phyloP scores from a whole-genome alignment of 2,329 filamentous ascomycete species.

The Scopulariopsis brevicaulis region DNA sequence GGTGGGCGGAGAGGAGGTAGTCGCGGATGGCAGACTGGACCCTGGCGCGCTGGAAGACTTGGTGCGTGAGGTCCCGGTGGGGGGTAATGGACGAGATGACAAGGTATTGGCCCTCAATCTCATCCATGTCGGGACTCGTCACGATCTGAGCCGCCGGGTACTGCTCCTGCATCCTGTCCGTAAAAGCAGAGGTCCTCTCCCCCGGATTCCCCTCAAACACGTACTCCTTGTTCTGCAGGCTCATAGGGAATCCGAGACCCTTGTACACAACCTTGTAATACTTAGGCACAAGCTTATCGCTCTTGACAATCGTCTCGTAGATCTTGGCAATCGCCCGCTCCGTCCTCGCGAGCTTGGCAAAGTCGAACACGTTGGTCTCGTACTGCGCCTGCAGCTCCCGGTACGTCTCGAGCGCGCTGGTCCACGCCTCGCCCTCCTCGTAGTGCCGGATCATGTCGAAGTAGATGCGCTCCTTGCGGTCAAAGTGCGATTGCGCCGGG shows the following conservation, averaged over 20 bases:
- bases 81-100: conserved; percentile 72
- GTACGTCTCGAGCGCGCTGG: conserved; percentile 76
- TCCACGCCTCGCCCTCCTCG: conserved; percentile 91
- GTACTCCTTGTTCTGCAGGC: conserved; percentile 79
- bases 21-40: conserved; percentile 78
- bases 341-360: conserved; percentile 78
- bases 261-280: conserved; percentile 90
- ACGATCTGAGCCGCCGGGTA: conserved; percentile 79
- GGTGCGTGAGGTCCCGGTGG: conserved; percentile 71
- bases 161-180: conserved; percentile 83
- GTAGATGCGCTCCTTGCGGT: conserved; percentile 84
- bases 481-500: conserved; percentile 76
- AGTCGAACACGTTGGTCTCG: conserved; percentile 81
- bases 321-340: conserved; percentile 87
- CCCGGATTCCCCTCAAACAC: conserved; percentile 74
- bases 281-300: conserved; percentile 64
- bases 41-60: conserved; percentile 78
- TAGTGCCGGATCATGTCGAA: conserved; percentile 93
- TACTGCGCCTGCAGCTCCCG: conserved; percentile 88
- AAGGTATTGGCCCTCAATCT: conserved; percentile 83
- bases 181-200: conserved; percentile 72
- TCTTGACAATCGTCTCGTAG: conserved; percentile 78
- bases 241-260: conserved; percentile 75
- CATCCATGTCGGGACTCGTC: conserved; percentile 55
- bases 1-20: conserved; percentile 68